A percentile compares a stretch with the other conserved stretches of the same genome.
Conservation (phyloP, 495 filamentous ascomycete species). For the Podospora australis region DNA sequence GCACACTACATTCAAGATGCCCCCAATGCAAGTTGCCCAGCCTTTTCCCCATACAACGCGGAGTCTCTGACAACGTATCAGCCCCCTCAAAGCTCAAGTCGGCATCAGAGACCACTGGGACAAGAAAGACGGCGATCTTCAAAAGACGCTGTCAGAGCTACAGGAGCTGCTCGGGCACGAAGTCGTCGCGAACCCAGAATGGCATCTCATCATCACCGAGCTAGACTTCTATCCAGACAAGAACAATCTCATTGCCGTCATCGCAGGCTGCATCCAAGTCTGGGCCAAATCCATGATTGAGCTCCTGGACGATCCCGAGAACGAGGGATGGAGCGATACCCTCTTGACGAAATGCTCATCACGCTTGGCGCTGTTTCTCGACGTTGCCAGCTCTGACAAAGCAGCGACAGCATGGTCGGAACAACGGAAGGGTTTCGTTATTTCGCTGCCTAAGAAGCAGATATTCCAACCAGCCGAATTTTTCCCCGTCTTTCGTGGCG, state of each 20-base stretch:
- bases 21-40: no score
- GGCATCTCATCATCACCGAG: conserved; percentile 26
- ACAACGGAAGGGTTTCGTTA: conserved; percentile 19
- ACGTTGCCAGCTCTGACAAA: conserved; percentile 15
- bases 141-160: conserved; percentile 15
- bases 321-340: conserved; percentile 27
- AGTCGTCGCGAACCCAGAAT: conserved; percentile 28
- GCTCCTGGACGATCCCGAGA: conserved; percentile 27
- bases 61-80: conserved; percentile 12
- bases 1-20: no score
- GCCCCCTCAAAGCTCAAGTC: conserved; percentile 29
- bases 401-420: conserved; percentile 21
- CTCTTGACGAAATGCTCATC: conserved; percentile 19
- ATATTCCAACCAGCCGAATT: conserved; percentile 20
- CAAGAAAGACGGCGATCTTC: conserved; percentile 18
- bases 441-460: conserved; percentile 25
- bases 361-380: conserved; percentile 26
- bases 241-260: conserved; percentile 18
- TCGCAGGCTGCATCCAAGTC: conserved; percentile 21
- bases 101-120: conserved; percentile 34
- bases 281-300: conserved; percentile 23
- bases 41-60: no score
- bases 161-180: conserved; percentile 23
- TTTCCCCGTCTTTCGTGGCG: conserved; percentile 22
- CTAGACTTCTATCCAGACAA: conserved; percentile 30